Conservation (phyloP, 139 green algal species). For the Chlamydomonas sphaeroides region DNA sequence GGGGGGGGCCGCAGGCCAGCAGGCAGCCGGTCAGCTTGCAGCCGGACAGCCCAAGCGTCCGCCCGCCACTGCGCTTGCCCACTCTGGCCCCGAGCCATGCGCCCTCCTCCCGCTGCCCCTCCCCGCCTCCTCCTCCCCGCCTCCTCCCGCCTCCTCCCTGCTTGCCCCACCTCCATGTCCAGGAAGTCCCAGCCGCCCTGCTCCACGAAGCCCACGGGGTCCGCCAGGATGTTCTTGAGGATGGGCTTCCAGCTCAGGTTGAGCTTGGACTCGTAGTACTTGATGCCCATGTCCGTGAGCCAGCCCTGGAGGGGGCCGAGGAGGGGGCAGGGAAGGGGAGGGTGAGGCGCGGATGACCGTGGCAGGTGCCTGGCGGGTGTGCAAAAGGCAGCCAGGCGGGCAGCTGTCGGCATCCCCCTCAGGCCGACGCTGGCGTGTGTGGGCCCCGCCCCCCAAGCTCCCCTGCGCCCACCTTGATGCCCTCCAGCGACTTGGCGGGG, state of each 20-base stretch:
- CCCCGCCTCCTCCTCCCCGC: background rate
- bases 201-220: slow-evolving; percentile 92
- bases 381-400: no score
- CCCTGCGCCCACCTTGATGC: slow-evolving; percentile 82
- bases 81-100: no score
- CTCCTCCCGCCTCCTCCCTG: background rate
- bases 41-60: no score
- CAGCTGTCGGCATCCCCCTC: no score
- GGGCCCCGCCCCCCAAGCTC: no score
- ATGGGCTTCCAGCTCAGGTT: slow-evolving; percentile 99
- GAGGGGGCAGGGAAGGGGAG: no score
- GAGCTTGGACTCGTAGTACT: slow-evolving; percentile 98
- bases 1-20: no score
- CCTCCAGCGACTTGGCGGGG: slow-evolving; percentile 88
- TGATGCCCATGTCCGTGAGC: slow-evolving; percentile 77
- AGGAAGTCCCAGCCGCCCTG: slow-evolving; percentile 97
- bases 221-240: slow-evolving; percentile 84
- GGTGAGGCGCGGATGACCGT: no score
- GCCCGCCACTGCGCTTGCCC: no score
- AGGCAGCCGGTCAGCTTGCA: no score
- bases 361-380: no score
- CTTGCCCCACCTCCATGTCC: slow-evolving; percentile 91
- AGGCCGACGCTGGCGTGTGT: no score
- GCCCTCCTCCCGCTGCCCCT: background rate
- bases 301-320: slow-evolving; percentile 6